phyloP scores from a whole-genome alignment of 495 filamentous ascomycete genomes.

The Penicillium pulvis region DNA sequence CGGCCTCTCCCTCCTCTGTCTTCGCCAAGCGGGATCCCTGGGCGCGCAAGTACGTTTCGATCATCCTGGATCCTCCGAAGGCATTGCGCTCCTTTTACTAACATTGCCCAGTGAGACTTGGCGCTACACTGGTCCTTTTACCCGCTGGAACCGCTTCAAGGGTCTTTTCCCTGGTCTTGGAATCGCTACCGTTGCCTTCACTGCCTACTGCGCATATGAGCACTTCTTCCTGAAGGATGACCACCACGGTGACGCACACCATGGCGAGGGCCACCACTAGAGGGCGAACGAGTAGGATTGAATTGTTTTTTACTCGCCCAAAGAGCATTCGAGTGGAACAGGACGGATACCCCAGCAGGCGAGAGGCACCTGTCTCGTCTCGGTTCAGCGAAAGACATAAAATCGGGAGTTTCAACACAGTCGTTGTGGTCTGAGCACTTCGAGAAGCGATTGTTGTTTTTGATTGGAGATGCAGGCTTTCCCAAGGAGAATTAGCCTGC shows the following conservation, averaged over 20 bases:
- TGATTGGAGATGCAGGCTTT: constrained; percentile 16
- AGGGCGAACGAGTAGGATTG: constrained; percentile 4
- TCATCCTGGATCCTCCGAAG: background rate
- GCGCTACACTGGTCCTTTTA: constrained; percentile 90
- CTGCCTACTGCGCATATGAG: constrained; percentile 85
- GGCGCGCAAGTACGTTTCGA: constrained; percentile 64
- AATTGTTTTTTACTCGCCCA: constrained; percentile 12
- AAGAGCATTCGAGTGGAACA: constrained; percentile 21
- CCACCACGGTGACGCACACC: constrained; percentile 55
- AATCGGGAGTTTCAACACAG: constrained; percentile 16
- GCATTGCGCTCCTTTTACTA: constrained; percentile 16
- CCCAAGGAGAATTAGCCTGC: constrained; percentile 10
- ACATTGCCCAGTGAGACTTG: constrained; percentile 74
- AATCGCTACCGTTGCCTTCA: constrained; percentile 88
- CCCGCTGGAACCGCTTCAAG: constrained; percentile 84
- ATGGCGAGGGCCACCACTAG: constrained; percentile 53
- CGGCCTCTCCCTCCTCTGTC: constrained; percentile 59
- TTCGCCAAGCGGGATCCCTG: constrained; percentile 78
- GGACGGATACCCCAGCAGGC: constrained; percentile 34
- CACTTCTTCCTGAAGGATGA: constrained; percentile 80
- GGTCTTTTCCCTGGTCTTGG: constrained; percentile 85
- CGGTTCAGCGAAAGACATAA: constrained; percentile 15
- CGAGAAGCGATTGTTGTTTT: constrained; percentile 14
- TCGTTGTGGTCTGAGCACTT: constrained; percentile 6
- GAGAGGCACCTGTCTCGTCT: constrained; percentile 18